phyloP scores from a whole-genome alignment of 768 basidiomycete genomes.

The Suillus ampliporus region DNA sequence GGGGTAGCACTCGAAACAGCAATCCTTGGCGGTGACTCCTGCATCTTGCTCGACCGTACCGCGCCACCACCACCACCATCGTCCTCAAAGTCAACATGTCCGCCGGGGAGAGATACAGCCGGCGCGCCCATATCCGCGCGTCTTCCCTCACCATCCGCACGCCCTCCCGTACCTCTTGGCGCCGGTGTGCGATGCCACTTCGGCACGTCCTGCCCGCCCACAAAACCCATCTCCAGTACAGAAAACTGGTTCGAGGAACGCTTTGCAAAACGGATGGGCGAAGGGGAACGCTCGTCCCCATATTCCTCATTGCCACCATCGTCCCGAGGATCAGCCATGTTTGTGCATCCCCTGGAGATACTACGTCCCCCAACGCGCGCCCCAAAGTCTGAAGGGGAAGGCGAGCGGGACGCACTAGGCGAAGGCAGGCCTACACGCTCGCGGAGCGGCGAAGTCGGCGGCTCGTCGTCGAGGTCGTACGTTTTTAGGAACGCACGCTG shows the following conservation, averaged over 20 bases:
- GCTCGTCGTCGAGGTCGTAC: slow-evolving; percentile 38
- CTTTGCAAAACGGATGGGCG: slow-evolving; percentile 8
- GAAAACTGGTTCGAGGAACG: slow-evolving; percentile 5
- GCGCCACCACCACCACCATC: background rate
- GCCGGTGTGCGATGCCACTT: slow-evolving; percentile 2
- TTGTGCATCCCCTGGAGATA: background rate
- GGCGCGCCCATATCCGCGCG: background rate
- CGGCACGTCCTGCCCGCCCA: background rate
- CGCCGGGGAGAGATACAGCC: background rate
- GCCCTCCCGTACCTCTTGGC: background rate
- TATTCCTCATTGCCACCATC: slow-evolving; percentile 1
- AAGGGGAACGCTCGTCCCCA: slow-evolving; percentile 8
- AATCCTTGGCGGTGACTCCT: slow-evolving; percentile 3
- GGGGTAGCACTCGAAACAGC: slow-evolving; percentile 3
- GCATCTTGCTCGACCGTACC: background rate
- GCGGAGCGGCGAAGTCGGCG: slow-evolving; percentile 36
- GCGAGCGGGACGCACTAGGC: background rate
- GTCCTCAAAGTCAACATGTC: slow-evolving; percentile 7
- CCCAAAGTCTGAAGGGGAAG: slow-evolving; percentile 4
- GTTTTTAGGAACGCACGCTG: slow-evolving; percentile 4
- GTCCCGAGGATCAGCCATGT: background rate
- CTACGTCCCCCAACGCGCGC: background rate
- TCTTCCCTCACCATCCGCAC: background rate
- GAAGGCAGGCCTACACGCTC: slow-evolving; percentile 10
- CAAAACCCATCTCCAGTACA: slow-evolving; percentile 3